phyloP scores from a whole-genome alignment of 371 early-diverging fungal genomes.

The Capillidium heterosporum region DNA sequence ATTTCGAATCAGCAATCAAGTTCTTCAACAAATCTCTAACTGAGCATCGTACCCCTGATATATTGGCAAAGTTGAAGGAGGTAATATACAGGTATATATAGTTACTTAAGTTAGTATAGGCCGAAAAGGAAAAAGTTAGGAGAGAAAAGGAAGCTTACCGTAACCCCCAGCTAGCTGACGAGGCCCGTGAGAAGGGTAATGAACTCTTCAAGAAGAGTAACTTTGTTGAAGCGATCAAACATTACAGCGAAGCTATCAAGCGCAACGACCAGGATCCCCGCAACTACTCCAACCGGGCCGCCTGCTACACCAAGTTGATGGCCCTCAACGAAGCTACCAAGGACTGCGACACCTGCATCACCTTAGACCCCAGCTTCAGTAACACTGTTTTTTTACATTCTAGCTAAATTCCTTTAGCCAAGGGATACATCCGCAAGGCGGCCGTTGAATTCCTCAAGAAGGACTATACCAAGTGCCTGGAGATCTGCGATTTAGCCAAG shows the following conservation, averaged over 20 bases:
- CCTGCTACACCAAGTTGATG: constrained; percentile 87
- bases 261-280: constrained; percentile 81
- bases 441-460: constrained; percentile 74
- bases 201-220: constrained; percentile 75
- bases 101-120: constrained; percentile 1
- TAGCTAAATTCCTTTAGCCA: constrained; percentile 21
- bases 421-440: constrained; percentile 95
- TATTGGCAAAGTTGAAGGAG: constrained; percentile 74
- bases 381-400: constrained; percentile 9
- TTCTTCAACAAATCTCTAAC: constrained; percentile 82
- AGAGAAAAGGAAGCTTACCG: constrained; percentile 70
- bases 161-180: constrained; percentile 64
- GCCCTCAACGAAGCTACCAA: constrained; percentile 86
- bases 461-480: constrained; percentile 69
- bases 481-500: constrained; percentile 62
- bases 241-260: constrained; percentile 94
- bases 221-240: constrained; percentile 79
- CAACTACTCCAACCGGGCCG: constrained; percentile 91
- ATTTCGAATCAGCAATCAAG: constrained; percentile 72
- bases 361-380: constrained; percentile 70
- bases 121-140: constrained; percentile 64
- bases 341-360: constrained; percentile 82
- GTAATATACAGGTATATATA: constrained; percentile 3
- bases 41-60: constrained; percentile 90
- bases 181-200: constrained; percentile 88